A percentile compares a stretch with the other conserved stretches of the same genome.
Conservation (phyloP, 2,329 filamentous ascomycete genomes). For the Botryosphaeria agaves region DNA sequence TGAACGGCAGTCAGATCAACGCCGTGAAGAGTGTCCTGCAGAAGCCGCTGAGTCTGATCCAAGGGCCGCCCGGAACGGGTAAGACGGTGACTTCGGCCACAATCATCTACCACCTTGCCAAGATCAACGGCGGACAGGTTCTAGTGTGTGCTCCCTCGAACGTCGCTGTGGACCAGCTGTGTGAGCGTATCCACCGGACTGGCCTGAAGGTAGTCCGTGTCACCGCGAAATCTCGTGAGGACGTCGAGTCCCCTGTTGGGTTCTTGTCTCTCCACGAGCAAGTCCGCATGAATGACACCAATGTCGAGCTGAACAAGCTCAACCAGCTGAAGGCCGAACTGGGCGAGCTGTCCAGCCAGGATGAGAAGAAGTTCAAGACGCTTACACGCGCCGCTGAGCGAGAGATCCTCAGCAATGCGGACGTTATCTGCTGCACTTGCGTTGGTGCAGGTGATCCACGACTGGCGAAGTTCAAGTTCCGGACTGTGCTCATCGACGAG, state of each 20-base stretch:
- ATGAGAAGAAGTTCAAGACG: constrained; percentile 98
- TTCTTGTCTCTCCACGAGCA: constrained; percentile 94
- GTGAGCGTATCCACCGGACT: constrained; percentile 87
- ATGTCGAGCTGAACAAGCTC: constrained; percentile 80
- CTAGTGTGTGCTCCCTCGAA: constrained; percentile 95
- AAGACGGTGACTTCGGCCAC: constrained; percentile 98
- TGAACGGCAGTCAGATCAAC: constrained; percentile 90
- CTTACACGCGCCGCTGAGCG: constrained; percentile 85
- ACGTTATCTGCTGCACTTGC: constrained; percentile 97
- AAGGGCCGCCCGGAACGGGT: constrained; percentile 90
- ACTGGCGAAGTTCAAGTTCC: constrained; percentile 92
- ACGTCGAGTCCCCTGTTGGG: constrained; percentile 95
- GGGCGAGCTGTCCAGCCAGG: constrained; percentile 81
- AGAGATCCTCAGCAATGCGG: constrained; percentile 85
- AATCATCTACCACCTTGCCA: constrained; percentile 94
- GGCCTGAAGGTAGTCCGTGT: constrained; percentile 92
- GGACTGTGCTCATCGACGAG: constrained; percentile 94
- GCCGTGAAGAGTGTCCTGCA: constrained; percentile 91
- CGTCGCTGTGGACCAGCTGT: constrained; percentile 94
- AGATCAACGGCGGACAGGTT: constrained; percentile 87
- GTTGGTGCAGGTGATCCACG: constrained; percentile 93
- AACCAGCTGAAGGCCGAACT: constrained; percentile 83
- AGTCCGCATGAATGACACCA: constrained; percentile 93
- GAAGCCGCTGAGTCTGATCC: constrained; percentile 86
- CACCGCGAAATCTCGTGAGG: constrained; percentile 96